Conservation (phyloP, 345 rosid species). For the Populus deltoides region DNA sequence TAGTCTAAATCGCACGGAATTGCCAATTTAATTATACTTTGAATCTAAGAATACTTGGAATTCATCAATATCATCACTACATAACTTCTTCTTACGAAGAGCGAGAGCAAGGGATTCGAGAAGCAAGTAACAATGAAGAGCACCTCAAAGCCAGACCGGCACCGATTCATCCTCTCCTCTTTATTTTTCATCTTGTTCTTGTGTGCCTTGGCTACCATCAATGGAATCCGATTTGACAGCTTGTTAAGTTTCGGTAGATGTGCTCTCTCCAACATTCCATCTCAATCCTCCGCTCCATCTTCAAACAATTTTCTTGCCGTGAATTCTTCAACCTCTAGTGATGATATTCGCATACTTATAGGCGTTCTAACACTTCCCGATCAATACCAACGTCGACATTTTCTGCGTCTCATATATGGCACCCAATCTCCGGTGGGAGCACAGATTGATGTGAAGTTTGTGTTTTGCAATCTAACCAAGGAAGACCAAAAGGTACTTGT, state of each 20-base stretch:
- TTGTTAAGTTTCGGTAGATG: constrained; percentile 48
- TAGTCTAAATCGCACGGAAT: constrained; percentile 31
- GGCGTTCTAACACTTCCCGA: constrained; percentile 83
- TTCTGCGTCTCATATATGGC: constrained; percentile 67
- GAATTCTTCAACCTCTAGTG: constrained; percentile 23
- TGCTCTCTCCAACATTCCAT: constrained; percentile 26
- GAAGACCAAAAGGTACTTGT: constrained; percentile 80
- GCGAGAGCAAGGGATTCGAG: not conserved
- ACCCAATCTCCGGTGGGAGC: constrained; percentile 44
- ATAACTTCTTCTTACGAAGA: not conserved
- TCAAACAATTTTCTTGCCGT: not conserved
- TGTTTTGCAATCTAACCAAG: constrained; percentile 82
- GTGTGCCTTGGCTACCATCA: constrained; percentile 56
- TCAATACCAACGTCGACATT: constrained; percentile 67
- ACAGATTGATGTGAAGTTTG: constrained; percentile 74
- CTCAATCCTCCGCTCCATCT: constrained; percentile 17
- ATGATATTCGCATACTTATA: constrained; percentile 63
- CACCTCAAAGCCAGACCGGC: constrained; percentile 17
- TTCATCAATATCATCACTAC: constrained; percentile 1
- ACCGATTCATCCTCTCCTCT: constrained; percentile 49
- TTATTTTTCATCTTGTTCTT: constrained; percentile 59
- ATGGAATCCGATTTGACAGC: constrained; percentile 48
- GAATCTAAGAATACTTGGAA: constrained; percentile 7
- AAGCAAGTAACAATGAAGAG: constrained; percentile 21
- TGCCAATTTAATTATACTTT: constrained; percentile 13